Base-by-base conservation (phyloP, 345 rosid species). In the Noccaea caerulescens region DNA sequence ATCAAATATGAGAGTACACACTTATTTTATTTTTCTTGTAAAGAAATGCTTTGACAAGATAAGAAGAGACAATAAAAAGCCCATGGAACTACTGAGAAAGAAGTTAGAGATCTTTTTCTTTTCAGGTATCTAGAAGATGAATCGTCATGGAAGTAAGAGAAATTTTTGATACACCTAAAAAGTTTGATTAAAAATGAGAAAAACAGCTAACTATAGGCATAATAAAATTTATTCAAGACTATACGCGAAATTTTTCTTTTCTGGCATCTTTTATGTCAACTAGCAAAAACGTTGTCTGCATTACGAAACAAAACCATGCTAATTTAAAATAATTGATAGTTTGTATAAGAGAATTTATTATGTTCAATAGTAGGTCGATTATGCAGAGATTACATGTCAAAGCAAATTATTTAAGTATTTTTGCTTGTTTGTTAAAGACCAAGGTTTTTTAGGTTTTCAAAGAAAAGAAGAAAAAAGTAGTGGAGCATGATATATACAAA, bases 71-170 rank as follows among this genome's bases (percentile, higher is more conserved):
- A 6, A 4, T 6, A 41, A 3, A 25, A 10, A 61, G 18, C 1
- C 12, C 2, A 11, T 6, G 12, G 37, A 16, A 34, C 13, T 12
- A 34, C 11, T 10, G 6, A 27, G 13, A 41, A 41, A 27, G 13
- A n/a, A 9, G 52, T n/a, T 43, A 0, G 4, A 10, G 11, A 33
- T 56, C 4, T 44, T 55, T 43, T 56, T 44, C 3, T 42, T 16
- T 53, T 47, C 34, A 6, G 10, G 7, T 0, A 3, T 8, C 1
- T 51, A 23, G 23, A 25, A 23, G 6, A 3, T 46, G 10, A 10
- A 23, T 12, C 38, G 10, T 6, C 66, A 25, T 69, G 47, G 12
- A 69, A 58, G 58, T 58, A 58, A 58, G 66, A 4, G 12, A 47
- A 36, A 9, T 11, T 33, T 42, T 43, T 45, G 3, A 18, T 11